These are phyloP conservation scores for Umbelopsis sp. DNA, from an alignment of 371 early-diverging fungal species.

Conservation along the genomic window DNA sequence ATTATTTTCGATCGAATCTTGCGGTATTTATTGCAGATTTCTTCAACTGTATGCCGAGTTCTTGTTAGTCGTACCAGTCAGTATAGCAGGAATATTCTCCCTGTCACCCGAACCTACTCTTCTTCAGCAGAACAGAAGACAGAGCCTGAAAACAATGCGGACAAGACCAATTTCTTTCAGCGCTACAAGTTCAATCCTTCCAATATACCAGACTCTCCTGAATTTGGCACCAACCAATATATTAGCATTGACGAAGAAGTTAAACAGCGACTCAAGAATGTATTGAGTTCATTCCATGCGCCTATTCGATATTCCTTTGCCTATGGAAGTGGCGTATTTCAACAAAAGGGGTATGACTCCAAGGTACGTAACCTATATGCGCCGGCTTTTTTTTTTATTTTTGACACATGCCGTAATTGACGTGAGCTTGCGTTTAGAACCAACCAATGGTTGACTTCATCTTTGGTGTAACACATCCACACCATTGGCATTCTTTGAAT, in stretches of 20 bases:
- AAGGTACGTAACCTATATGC: conserved; percentile 48
- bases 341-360: conserved; percentile 78
- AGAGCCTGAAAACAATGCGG: background rate
- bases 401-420: background rate
- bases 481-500: conserved; percentile 96
- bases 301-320: conserved; percentile 89
- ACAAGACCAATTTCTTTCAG: background rate
- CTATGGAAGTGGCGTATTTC: conserved; percentile 95
- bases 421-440: conserved; percentile 30
- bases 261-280: conserved; percentile 60
- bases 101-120: background rate
- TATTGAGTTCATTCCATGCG: conserved; percentile 65
- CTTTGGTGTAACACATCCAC: conserved; percentile 95
- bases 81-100: background rate
- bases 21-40: background rate
- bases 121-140: conserved; percentile 1
- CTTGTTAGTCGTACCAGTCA: background rate
- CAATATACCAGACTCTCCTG: conserved; percentile 61
- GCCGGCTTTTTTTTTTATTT: background rate
- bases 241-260: conserved; percentile 63
- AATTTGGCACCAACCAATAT: conserved; percentile 72
- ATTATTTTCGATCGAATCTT: background rate
- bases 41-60: background rate
- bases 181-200: conserved; percentile 44
- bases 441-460: conserved; percentile 93